Conservation (phyloP, 73 alveolate genomes). For the Durusdinium trenchii region DNA sequence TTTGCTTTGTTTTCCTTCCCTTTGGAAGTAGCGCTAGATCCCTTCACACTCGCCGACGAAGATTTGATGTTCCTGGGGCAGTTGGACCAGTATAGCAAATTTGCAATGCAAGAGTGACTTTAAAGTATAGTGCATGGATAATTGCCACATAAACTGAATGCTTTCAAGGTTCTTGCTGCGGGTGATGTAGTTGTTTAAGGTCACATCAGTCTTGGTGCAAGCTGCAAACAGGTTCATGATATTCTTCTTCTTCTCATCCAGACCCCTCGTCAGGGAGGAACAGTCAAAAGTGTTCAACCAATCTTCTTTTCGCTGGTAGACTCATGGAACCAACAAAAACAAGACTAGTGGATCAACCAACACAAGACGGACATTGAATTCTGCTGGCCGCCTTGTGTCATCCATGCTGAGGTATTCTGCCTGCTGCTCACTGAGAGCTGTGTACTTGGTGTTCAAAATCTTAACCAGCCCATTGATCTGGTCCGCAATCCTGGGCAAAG, state of each 20-base stretch:
- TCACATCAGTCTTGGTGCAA: constrained; percentile 33
- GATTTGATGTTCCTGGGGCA: neutral
- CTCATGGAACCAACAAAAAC: neutral
- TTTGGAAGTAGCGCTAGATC: neutral
- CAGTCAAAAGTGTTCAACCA: neutral
- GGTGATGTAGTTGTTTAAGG: constrained; percentile 24
- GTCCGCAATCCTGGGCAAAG: constrained; percentile 4
- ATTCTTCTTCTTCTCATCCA: neutral
- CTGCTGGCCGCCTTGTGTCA: neutral
- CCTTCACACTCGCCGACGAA: neutral
- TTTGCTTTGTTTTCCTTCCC: neutral
- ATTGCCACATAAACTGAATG: neutral
- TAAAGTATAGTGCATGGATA: neutral
- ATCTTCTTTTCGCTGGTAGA: neutral
- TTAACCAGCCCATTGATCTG: neutral
- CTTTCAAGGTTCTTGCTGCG: constrained; percentile 25
- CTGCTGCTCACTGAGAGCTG: neutral
- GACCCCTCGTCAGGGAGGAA: neutral
- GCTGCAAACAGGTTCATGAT: neutral
- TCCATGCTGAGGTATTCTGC: neutral
- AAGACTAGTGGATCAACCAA: neutral
- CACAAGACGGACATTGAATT: neutral
- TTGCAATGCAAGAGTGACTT: neutral
- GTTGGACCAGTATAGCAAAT: neutral
- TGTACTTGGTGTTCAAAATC: neutral